Percentiles rank a stretch among this genome's conserved stretches.
Evolutionary conservation across 257 asterid species (phyloP).

Genomic region (Apocynum venetum): DNA sequence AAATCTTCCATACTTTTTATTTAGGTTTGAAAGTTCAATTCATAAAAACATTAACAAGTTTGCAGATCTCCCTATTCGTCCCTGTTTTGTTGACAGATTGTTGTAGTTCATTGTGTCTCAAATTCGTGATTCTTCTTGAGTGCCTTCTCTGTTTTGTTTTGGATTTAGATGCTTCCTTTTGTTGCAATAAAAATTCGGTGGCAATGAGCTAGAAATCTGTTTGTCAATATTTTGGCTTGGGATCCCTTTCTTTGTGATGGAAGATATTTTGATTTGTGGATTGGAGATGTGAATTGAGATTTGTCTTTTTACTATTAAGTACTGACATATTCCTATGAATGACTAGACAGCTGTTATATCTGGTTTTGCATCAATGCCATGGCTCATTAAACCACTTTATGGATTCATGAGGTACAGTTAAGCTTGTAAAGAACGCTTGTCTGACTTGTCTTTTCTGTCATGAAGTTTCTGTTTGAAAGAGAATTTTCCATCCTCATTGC

Average conservation of each 20-base stretch:
- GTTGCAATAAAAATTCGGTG: background rate
- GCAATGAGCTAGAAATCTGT: background rate
- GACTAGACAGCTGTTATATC: conserved; percentile 92
- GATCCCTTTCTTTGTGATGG: background rate
- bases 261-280: background rate
- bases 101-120: background rate
- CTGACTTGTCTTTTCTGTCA: conserved; percentile 12
- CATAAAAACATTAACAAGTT: background rate
- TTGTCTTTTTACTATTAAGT: conserved; percentile 5
- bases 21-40: background rate
- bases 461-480: background rate
- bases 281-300: background rate
- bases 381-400: conserved; percentile 95
- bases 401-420: conserved; percentile 83
- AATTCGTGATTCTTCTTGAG: background rate
- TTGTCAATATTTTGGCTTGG: background rate
- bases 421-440: conserved; percentile 16
- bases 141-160: background rate
- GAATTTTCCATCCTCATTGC: conserved; percentile 6
- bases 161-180: background rate
- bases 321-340: conserved; percentile 44
- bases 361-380: conserved; percentile 86
- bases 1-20: background rate
- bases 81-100: too few relatives aligned
- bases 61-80: background rate